Base-by-base conservation (phyloP, 352 stramenopile species). In the Plasmopara muralis region DNA sequence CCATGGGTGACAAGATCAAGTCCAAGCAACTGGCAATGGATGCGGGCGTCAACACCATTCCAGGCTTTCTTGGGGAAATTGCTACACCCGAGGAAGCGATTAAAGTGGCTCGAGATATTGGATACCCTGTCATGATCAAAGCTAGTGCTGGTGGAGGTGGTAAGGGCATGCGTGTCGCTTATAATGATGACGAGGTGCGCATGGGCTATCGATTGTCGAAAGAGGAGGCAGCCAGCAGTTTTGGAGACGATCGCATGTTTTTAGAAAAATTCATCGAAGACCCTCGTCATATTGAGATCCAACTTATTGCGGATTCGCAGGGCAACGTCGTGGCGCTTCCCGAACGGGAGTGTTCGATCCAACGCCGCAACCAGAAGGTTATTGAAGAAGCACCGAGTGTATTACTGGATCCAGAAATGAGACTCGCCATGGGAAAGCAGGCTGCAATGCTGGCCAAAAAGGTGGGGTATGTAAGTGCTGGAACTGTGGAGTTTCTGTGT, bases 101-200 rank as follows among this genome's bases (percentile, higher is more conserved):
- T 5, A 64, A 82, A 50, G 80, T 98, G 43, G 77, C 94, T 0
- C 71, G 83, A 37, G 85, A 97, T 7, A 97, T 98, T 44, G 93
- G 93, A 6, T 99, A 98, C 64, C 96, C 96, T 0, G 89, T 98
- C 3, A 98, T 99, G 83, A 96, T 99, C 65, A 98, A 99, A 70
- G 96, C 96, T 6, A 95, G 79, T 40, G 86, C 91, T 6, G 95
- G 96, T 29, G 96, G 96, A 35, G 92, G 94, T 39, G 96, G 95
- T 25, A 98, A 98, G 65, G 95, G 95, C 30, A 98, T 99, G 95
- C 76, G 96, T 39, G 93, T 98, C 4, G 95, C 93, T 25, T 96
- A 87, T 63, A 85, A 93, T 56, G 89, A 97, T 52, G 68, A 87
- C 5, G 82, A 97, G 55, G 74, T 96, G 28, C 70, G 70, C 28